Percentiles rank a stretch among this genome's conserved stretches.
phyloP scores from a whole-genome alignment of 208 protist species.

The Leishmania tropica region DNA sequence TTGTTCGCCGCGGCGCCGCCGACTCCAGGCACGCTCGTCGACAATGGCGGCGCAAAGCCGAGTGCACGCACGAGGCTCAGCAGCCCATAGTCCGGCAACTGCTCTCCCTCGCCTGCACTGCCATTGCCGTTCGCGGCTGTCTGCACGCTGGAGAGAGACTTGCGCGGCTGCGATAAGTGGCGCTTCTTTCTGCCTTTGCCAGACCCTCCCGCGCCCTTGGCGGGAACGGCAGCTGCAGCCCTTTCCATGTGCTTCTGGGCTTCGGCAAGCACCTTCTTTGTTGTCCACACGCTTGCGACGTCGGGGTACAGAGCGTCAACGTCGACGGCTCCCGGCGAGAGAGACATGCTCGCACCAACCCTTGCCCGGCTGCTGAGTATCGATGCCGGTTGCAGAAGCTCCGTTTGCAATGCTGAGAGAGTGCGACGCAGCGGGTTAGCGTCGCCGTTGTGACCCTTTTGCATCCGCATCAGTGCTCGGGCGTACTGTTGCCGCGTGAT shows the following conservation, averaged over 20 bases:
- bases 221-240: neutral
- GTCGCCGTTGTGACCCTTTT: constrained; percentile 22
- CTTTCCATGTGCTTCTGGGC: constrained; percentile 1
- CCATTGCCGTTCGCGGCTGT: neutral
- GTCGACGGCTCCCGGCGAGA: neutral
- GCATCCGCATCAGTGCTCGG: constrained; percentile 3
- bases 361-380: neutral
- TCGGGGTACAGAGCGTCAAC: constrained; percentile 16
- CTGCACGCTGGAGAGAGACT: neutral
- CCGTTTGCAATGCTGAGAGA: neutral
- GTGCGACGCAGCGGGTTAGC: constrained; percentile 34
- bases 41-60: constrained; percentile 16
- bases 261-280: constrained; percentile 2
- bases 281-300: constrained; percentile 8
- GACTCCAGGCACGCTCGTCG: neutral
- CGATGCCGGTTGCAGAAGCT: neutral
- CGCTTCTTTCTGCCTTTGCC: constrained; percentile 1
- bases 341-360: neutral
- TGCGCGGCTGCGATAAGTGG: neutral
- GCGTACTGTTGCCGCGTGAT: constrained; percentile 20
- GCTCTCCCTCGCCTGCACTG: neutral
- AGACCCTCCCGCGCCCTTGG: neutral
- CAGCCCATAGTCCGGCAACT: constrained; percentile 25
- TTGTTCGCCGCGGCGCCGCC: neutral
- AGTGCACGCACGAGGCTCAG: constrained; percentile 27